Evolutionary conservation across 768 basidiomycete genomes (phyloP), one percentile per base, ranked within the genome.

Genomic region (Dioszegia hungarica): DNA sequence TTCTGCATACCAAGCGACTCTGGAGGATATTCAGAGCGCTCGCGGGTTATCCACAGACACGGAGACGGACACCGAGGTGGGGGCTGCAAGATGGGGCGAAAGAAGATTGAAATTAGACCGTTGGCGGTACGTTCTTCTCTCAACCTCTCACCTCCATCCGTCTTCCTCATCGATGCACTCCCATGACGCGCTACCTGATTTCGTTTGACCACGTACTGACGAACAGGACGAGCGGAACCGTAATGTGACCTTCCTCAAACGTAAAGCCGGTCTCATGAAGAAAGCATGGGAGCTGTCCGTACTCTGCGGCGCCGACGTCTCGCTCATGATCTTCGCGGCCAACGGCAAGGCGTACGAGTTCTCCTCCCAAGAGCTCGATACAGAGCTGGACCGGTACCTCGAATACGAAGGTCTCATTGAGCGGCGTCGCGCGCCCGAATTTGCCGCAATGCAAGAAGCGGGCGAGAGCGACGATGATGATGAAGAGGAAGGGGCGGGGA

Each of bases 211-310:
- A n/a, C n/a, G n/a, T n/a, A 20, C 49, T 51, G 34, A 33, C 37
- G 8, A 9, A 9, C 43, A 75, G 72, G 74, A 75, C 25, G 74
- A 75, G 48, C 62, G 74, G 1, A 75, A 75, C 59, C 57, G 74
- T 8, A 75, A 74, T 67, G 74, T 75, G 28, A 75, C 74, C 20
- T 75, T 75, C 57, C 61, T 75, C 37, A 75, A 75, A 70, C 63
- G 75, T 12, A 76, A 76, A 65, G 73, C 73, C 6, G 75, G 75
- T 22, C 44, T 76, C 56, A 72, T 76, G 70, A 76, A 76, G 60
- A 76, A 76, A 54, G 75, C 75, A 20, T 76, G 75, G 75, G 75
- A 76, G 54, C 51, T 76, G 39, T 68, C 67, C 25, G 75, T 76
- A 1, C 60, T 76, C 10, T 74, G 73, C 52, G 68, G 57, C 12